Conservation (phyloP, 2,329 filamentous ascomycete species). For the Scytalidium sp. region DNA sequence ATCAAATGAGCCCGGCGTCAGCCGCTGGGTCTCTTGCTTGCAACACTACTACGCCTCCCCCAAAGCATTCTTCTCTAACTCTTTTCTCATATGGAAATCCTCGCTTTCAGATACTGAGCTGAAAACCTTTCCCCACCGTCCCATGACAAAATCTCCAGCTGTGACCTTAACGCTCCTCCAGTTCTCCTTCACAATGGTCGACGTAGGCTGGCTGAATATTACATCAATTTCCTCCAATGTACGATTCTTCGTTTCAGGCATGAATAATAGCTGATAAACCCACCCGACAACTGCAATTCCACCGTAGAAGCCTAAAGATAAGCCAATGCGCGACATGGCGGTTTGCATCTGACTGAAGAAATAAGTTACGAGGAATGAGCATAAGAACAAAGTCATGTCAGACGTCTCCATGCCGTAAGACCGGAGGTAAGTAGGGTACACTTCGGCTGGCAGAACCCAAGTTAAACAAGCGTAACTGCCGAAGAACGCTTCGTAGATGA, state of each 20-base stretch:
- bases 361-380: conserved; percentile 71
- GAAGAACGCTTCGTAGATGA: conserved; percentile 68
- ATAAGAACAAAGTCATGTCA: conserved; percentile 65
- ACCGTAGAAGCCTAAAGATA: conserved; percentile 70
- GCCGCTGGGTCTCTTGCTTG: not conserved
- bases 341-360: conserved; percentile 70
- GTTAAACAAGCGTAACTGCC: conserved; percentile 63
- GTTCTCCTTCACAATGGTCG: conserved; percentile 60
- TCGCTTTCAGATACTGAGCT: conserved; percentile 23
- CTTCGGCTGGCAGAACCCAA: conserved; percentile 66
- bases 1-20: not conserved
- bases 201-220: conserved; percentile 62
- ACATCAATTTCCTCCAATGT: conserved; percentile 70
- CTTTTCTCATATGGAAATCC: conserved; percentile 23
- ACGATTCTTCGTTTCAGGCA: conserved; percentile 69
- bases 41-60: not conserved
- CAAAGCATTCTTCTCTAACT: conserved; percentile 4
- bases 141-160: conserved; percentile 18
- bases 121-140: conserved; percentile 26
- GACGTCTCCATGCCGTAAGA: conserved; percentile 73
- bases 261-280: conserved; percentile 71
- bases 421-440: conserved; percentile 70
- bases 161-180: conserved; percentile 30
- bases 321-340: conserved; percentile 63
- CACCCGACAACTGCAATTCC: conserved; percentile 69